Evolutionary conservation across 2,329 filamentous ascomycete genomes (phyloP), one percentile per base, ranked within the genome.

Genomic region (Claviceps digitariae): DNA sequence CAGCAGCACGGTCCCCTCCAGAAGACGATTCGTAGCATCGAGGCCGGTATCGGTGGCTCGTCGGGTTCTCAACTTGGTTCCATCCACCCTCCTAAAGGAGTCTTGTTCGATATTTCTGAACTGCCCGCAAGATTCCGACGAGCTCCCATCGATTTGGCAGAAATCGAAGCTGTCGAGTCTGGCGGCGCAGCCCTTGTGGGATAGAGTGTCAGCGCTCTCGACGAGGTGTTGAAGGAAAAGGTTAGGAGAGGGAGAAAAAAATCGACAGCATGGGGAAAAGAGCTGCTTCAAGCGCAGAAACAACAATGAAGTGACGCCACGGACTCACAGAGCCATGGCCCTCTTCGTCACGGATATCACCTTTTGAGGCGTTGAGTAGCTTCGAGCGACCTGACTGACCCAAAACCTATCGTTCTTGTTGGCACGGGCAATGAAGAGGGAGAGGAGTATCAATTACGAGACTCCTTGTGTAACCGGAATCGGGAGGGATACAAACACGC

Each of bases 151-250:
- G 84, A 80, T 40, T 71, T 83, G 61, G 83, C 83, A 45, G 93
- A 98, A 79, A 98, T 98, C 56, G 93, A 97, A 69, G 90, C 90
- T 23, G 80, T 98, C 64, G 90, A 96, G 80, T 93, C 88, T 53
- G 93, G 90, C 53, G 93, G 93, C 54, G 93, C 91, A 36, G 71
- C 77, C 38, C 66, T 76, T 54, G 69, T 76, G 58, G 72, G 73
- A 57, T 79, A 68, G 63, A 59, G 12, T n/a, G 45, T 15, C 3
- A 4, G 34, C n/a, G 15, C 15, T 15, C 34, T n/a, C 15, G 7
- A 6, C 13, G 4, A 20, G 23, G 8, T 21, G 29, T 47, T 38
- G 52, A 17, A 25, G 27, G 27, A 38, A 31, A 27, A 23, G 20
- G 25, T 45, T 29, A 38, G 38, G 40, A 44, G 20, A 36, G 8